phyloP scores from a whole-genome alignment of 805 yeast species.

The Kodamaea fukazawae region DNA sequence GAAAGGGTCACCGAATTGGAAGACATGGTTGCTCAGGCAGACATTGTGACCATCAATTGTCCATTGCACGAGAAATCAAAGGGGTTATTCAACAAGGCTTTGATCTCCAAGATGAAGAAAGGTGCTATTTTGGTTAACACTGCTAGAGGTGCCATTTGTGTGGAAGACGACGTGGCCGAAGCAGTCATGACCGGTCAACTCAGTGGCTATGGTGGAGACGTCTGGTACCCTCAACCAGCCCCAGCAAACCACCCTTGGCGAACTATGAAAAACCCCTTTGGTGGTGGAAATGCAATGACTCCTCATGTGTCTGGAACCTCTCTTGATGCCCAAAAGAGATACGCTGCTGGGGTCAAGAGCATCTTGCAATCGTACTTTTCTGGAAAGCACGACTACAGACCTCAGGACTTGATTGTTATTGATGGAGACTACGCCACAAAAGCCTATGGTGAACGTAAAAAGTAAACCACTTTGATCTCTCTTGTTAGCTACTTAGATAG shows the following conservation, averaged over 20 bases:
- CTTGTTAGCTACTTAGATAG: too few species aligned
- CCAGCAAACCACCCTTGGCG: constrained; percentile 79
- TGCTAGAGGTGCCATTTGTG: constrained; percentile 64
- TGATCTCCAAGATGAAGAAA: constrained; percentile 46
- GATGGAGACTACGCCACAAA: constrained; percentile 72
- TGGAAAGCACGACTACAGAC: constrained; percentile 63
- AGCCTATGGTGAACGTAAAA: constrained; percentile 56
- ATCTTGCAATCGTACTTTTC: constrained; percentile 63
- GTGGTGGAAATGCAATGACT: constrained; percentile 82
- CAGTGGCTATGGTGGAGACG: constrained; percentile 83
- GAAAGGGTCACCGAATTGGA: constrained; percentile 58
- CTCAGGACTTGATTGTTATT: constrained; percentile 71
- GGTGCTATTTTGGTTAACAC: constrained; percentile 18
- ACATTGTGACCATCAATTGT: constrained; percentile 72
- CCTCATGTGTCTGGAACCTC: constrained; percentile 81
- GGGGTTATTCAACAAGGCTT: constrained; percentile 65
- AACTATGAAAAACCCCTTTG: constrained; percentile 58
- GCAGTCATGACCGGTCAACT: constrained; percentile 68
- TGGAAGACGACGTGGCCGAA: constrained; percentile 69
- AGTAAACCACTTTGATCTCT: too few species aligned
- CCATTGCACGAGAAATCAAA: constrained; percentile 71
- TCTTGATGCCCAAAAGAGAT: constrained; percentile 74
- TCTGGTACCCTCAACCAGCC: constrained; percentile 84
- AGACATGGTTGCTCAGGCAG: constrained; percentile 65
- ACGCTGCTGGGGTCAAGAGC: constrained; percentile 64